A percentile compares a stretch with the other conserved stretches of the same genome.
These are phyloP conservation scores for Phytopythium montanum DNA, from an alignment of 352 stramenopile genomes.

Conservation along the genomic window DNA sequence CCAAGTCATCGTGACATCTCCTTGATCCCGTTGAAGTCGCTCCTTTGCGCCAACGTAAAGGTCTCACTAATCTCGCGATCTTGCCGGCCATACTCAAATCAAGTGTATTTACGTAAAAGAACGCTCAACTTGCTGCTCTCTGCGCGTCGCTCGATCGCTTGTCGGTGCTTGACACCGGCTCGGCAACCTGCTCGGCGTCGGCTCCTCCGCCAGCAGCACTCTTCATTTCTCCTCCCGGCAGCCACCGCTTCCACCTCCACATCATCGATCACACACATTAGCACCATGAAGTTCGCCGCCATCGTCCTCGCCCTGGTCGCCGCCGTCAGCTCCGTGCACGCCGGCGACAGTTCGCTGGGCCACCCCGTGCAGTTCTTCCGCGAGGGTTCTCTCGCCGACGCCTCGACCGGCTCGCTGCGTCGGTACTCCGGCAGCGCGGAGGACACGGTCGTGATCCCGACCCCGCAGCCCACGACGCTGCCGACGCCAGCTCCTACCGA, in stretches of 20 bases:
- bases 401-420: slow-evolving; percentile 1
- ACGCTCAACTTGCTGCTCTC: too few species aligned
- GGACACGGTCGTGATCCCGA: slow-evolving; percentile 9
- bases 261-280: slow-evolving; percentile 4
- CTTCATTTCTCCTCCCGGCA: slow-evolving; percentile 24
- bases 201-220: slow-evolving; percentile 10
- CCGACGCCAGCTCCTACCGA: slow-evolving; percentile 18
- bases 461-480: slow-evolving; percentile 9
- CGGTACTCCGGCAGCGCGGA: not conserved
- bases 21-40: slow-evolving; percentile 1
- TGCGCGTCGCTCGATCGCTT: too few species aligned
- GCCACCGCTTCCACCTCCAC: slow-evolving; percentile 4
- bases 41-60: slow-evolving; percentile 10
- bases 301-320: slow-evolving; percentile 29
- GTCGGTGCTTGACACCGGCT: not conserved
- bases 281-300: slow-evolving; percentile 38
- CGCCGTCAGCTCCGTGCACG: slow-evolving; percentile 17
- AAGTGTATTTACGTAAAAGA: not conserved
- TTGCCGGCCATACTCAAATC: not conserved
- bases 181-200: not conserved
- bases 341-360: slow-evolving; percentile 8
- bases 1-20: not conserved
- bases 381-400: not conserved
- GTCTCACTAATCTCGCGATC: not conserved
- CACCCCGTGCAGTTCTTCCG: slow-evolving; percentile 9